Conservation (phyloP, 2,329 filamentous ascomycete species). For the Nothomitra cinnamomea region DNA sequence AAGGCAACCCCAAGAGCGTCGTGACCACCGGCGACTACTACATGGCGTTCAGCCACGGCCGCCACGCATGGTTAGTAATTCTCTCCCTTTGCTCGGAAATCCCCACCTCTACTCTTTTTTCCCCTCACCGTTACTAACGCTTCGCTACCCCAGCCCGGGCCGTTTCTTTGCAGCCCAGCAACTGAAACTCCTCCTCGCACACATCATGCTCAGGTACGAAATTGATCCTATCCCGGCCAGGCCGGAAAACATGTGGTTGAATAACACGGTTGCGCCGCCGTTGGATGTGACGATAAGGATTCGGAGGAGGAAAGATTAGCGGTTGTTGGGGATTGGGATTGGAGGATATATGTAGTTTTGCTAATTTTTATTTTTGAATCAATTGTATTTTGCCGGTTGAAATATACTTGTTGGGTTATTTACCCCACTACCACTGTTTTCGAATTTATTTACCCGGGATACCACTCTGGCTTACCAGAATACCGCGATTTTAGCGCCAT, state of each 20-base stretch:
- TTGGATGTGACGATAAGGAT: conserved; percentile 15
- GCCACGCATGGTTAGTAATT: conserved; percentile 17
- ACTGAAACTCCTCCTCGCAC: conserved; percentile 21
- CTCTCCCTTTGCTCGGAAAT: too few relatives aligned
- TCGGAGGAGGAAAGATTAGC: too few relatives aligned
- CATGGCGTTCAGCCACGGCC: conserved; percentile 23
- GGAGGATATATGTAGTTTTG: too few relatives aligned
- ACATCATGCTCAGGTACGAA: conserved; percentile 21
- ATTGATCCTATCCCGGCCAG: conserved; percentile 17
- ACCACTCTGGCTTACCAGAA: too few relatives aligned
- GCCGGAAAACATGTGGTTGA: conserved; percentile 19
- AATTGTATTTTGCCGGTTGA: too few relatives aligned
- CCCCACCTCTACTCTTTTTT: neutral
- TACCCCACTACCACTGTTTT: too few relatives aligned
- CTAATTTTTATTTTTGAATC: too few relatives aligned
- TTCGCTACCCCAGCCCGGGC: conserved; percentile 13
- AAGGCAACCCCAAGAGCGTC: neutral
- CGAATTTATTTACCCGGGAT: too few relatives aligned
- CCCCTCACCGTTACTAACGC: neutral
- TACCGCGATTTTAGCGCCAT: too few relatives aligned
- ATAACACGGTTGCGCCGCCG: conserved; percentile 16
- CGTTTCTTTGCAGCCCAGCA: conserved; percentile 25
- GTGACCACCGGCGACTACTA: conserved; percentile 19
- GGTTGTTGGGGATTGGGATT: too few relatives aligned
- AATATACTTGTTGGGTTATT: too few relatives aligned